phyloP scores from a whole-genome alignment of 495 filamentous ascomycete species.

The Aspergillus hancockii region DNA sequence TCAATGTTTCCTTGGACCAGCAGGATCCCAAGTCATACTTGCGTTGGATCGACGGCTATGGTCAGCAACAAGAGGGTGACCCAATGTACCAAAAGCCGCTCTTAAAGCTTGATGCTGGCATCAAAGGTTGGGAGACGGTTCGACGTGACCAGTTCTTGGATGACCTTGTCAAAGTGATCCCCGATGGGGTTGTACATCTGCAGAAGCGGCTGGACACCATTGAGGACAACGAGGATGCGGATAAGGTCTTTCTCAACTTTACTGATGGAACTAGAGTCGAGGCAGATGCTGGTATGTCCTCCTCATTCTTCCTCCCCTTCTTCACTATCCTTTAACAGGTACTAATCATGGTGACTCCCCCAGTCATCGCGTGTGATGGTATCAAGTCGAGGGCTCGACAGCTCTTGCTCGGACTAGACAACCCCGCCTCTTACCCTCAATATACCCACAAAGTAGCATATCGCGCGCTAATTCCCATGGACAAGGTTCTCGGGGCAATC shows the following conservation, averaged over 20 bases:
- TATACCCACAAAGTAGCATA: conserved; percentile 53
- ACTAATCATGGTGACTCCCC: not conserved
- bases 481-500: conserved; percentile 33
- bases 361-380: conserved; percentile 61
- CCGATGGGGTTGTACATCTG: conserved; percentile 39
- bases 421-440: conserved; percentile 36
- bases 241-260: conserved; percentile 27
- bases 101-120: not conserved
- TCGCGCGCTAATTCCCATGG: conserved; percentile 53
- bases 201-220: conserved; percentile 33
- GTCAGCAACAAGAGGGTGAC: conserved; percentile 25
- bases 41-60: conserved; percentile 31
- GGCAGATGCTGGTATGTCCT: conserved; percentile 24
- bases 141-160: conserved; percentile 63
- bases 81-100: conserved; percentile 34
- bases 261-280: conserved; percentile 32
- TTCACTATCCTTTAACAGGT: too few species aligned
- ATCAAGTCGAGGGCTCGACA: conserved; percentile 53
- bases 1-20: too few species aligned
- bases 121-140: conserved; percentile 35
- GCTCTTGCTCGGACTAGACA: conserved; percentile 41
- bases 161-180: conserved; percentile 56
- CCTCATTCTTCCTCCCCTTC: not conserved
- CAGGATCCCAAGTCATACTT: conserved; percentile 35
- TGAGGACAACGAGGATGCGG: conserved; percentile 16